Percentiles rank a stretch among this genome's conserved stretches.
Evolutionary conservation across 495 filamentous ascomycete species (phyloP).

Genomic region (Amorphotheca resinae): DNA sequence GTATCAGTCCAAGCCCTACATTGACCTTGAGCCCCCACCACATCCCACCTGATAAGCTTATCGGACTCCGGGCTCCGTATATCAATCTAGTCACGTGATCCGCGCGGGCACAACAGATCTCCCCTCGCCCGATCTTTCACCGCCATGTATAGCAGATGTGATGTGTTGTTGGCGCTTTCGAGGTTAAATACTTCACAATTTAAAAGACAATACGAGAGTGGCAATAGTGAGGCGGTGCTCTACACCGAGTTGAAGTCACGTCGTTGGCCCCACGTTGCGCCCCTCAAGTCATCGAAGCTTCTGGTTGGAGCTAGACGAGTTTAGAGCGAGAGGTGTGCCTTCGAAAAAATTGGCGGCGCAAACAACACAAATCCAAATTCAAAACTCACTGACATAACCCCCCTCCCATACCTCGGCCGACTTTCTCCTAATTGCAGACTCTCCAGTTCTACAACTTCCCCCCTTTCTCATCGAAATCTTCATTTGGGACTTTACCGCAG

Average conservation of each 20-base stretch:
- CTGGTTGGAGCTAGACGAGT: not conserved
- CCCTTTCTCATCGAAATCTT: not conserved
- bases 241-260: not conserved
- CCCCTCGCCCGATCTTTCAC: not conserved
- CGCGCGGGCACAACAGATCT: not conserved
- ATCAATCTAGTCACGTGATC: not conserved
- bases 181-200: not conserved
- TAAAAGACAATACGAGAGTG: not conserved
- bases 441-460: not conserved
- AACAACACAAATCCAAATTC: not conserved
- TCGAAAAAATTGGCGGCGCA: not conserved
- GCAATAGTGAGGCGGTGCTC: not conserved
- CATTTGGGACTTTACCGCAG: not conserved
- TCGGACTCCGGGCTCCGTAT: not conserved
- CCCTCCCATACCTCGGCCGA: not conserved
- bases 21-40: too few species aligned
- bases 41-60: constrained; percentile 1
- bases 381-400: too few species aligned
- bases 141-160: not conserved
- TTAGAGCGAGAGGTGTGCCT: too few species aligned
- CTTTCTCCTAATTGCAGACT: not conserved
- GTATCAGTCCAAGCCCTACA: too few species aligned
- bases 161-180: not conserved
- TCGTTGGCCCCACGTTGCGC: not conserved
- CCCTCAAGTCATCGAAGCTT: not conserved